phyloP scores from a whole-genome alignment of 176 grass and related monocot species.

The Aegilops umbellulata region DNA sequence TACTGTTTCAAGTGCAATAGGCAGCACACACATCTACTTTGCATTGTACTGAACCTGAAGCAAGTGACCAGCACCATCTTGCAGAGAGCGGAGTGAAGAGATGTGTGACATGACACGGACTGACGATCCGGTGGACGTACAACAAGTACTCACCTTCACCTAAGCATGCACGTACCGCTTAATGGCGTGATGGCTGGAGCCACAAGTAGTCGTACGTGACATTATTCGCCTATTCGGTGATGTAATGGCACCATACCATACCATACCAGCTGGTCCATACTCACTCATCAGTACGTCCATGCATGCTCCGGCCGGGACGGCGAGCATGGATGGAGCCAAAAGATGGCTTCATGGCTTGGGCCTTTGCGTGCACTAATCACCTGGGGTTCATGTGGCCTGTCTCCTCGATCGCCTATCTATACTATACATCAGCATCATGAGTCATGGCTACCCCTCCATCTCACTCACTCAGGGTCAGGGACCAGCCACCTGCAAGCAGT shows the following conservation, averaged over 20 bases:
- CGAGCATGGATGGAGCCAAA: background rate
- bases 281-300: background rate
- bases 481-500: background rate
- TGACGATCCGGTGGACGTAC: background rate
- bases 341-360: background rate
- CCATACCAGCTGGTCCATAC: background rate
- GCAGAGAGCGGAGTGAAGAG: background rate
- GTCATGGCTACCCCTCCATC: background rate
- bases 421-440: background rate
- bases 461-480: background rate
- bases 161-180: conserved; percentile 6
- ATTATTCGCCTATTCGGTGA: background rate
- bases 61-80: background rate
- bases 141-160: background rate
- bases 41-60: background rate
- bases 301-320: too few relatives aligned
- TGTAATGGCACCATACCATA: background rate
- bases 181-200: background rate
- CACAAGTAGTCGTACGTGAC: background rate
- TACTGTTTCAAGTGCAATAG: too few relatives aligned
- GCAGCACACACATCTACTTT: background rate
- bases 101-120: background rate
- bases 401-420: background rate
- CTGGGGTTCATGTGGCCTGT: conserved; percentile 8
- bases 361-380: background rate